Base-by-base conservation (phyloP, 2,329 filamentous ascomycete genomes). In the Claviceps pazoutovae region DNA sequence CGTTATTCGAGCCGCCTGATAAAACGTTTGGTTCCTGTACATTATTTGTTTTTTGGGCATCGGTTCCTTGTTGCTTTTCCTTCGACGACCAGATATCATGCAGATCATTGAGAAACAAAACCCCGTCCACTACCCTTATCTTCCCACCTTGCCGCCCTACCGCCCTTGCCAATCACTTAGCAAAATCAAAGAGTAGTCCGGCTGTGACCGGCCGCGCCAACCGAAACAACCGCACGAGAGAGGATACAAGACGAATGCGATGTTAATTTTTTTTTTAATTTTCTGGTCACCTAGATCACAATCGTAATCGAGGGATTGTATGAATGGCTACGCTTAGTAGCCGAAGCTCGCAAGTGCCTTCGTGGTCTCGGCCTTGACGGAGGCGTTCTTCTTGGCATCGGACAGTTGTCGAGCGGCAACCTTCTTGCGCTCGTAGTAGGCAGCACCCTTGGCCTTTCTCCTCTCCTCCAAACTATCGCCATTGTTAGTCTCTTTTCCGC, bases 381-480 rank as follows among this genome's bases (percentile, higher is more conserved):
- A 83, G 64, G 89, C 88, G 73, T 78, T 86, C 85, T 91, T 91
- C 84, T 95, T 86, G 66, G 91, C 90, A 71, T 95, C 87, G 64
- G 83, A 79, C 65, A 96, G 77, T 79, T 94, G 88, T 81, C 86
- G 87, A 72, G 85, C 82, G 65, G 86, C 86, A 64, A 88, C 82
- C 88, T 94, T 95, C 93, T 97, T 98, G 83, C 90, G 89, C 82
- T 95, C 90, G 83, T 97, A 97, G 86, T 96, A 98, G 72, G 93
- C 93, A 65, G 86, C 83, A 69, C 89, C 86, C 88, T 97, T 98
- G 74, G 94, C 91, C 83, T 98, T 98, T 81, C 93, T 88, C 76
- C 91, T 84, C 83, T 98, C 93, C 83, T 98, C 93, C 69, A 98
- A 83, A 76, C 93, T 97, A 19, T 50, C 30, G 67, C 63, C 55